Conservation (phyloP, 2,329 filamentous ascomycete species). For the Sporothrix brasiliensis region DNA sequence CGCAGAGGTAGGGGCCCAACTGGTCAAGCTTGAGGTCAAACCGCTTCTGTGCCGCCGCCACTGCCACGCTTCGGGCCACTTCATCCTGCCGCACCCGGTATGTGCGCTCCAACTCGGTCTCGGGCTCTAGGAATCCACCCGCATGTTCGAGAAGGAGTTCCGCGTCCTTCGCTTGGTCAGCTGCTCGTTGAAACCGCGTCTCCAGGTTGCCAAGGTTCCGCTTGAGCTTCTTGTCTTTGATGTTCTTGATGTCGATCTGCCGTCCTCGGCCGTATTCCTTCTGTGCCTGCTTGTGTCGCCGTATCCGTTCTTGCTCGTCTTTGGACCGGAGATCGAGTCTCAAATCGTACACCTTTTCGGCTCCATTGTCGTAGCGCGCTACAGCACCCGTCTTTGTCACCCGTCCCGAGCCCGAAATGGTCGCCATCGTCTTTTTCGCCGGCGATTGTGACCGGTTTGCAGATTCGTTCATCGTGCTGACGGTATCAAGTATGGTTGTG, state of each 20-base stretch:
- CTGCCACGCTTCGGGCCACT: conserved; percentile 70
- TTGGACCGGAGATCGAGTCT: conserved; percentile 58
- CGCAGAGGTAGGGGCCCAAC: conserved; percentile 82
- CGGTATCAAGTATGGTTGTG: not conserved
- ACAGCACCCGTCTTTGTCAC: conserved; percentile 2
- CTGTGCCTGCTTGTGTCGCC: conserved; percentile 64
- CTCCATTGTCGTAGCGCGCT: conserved; percentile 50
- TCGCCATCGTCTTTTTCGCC: conserved; percentile 5
- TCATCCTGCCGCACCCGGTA: conserved; percentile 92
- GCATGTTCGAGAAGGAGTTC: conserved; percentile 91
- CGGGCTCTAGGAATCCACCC: conserved; percentile 82
- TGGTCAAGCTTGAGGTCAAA: conserved; percentile 85
- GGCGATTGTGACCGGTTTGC: conserved; percentile 3
- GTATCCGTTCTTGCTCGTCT: conserved; percentile 55
- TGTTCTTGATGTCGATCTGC: conserved; percentile 64
- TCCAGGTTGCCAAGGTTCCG: conserved; percentile 79
- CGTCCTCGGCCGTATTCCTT: conserved; percentile 82
- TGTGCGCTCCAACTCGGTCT: conserved; percentile 84
- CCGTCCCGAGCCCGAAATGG: not conserved
- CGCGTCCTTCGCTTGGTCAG: conserved; percentile 86
- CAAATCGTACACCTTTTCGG: conserved; percentile 53
- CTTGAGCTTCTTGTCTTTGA: conserved; percentile 89
- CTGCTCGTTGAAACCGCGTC: conserved; percentile 77
- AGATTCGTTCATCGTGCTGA: conserved; percentile 27
- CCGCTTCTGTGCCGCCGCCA: conserved; percentile 87